phyloP scores from a whole-genome alignment of 371 early-diverging fungal genomes.

The Mucor indicus region DNA sequence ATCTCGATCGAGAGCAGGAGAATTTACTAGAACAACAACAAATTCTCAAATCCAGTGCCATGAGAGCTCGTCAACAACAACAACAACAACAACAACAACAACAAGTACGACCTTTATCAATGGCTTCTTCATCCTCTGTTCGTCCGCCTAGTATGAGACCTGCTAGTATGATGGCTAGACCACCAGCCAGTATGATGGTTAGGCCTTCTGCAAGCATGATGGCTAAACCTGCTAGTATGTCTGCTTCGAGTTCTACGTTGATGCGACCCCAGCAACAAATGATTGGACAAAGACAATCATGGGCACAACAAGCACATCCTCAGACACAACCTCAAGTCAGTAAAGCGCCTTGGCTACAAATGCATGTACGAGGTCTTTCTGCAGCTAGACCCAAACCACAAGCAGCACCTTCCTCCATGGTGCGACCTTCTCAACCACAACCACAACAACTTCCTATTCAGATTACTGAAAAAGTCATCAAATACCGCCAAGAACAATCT shows the following conservation, averaged over 20 bases:
- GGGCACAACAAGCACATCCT: constrained; percentile 37
- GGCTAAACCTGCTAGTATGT: too few relatives aligned
- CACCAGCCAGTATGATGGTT: neutral
- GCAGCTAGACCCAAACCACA: constrained; percentile 13
- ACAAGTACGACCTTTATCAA: too few relatives aligned
- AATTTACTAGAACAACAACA: constrained; percentile 22
- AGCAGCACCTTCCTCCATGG: too few relatives aligned
- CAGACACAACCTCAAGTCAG: constrained; percentile 17
- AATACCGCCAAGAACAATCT: constrained; percentile 5
- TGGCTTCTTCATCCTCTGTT: too few relatives aligned
- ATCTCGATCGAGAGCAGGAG: constrained; percentile 31
- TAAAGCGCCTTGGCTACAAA: constrained; percentile 29
- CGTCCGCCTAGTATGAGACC: too few relatives aligned
- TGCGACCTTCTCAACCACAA: neutral
- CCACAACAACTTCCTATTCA: neutral
- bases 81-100: constrained; percentile 1
- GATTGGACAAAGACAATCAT: constrained; percentile 20
- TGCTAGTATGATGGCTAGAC: too few relatives aligned
- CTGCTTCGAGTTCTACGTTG: too few relatives aligned
- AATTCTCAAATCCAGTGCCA: constrained; percentile 19
- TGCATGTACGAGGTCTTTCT: constrained; percentile 24
- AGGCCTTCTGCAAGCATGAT: neutral
- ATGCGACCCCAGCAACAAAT: too few relatives aligned
- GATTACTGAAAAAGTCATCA: neutral
- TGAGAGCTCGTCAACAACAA: constrained; percentile 16